Percentiles rank a stretch among this genome's conserved stretches.
Conservation (phyloP, 2,329 filamentous ascomycete species). For the Xylariales sp. region DNA sequence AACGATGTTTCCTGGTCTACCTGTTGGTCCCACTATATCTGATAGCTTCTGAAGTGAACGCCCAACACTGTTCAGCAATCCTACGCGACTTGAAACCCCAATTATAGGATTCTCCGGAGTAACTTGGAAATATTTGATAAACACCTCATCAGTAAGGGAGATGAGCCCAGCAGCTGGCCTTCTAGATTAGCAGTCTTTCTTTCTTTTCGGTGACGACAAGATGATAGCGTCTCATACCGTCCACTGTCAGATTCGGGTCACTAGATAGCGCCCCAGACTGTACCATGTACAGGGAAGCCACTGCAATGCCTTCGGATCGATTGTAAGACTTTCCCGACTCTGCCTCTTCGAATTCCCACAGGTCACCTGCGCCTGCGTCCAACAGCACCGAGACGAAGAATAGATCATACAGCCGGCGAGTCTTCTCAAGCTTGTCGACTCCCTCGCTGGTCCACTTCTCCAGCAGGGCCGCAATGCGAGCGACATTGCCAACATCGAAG, state of each 20-base stretch:
- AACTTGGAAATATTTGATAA: slow-evolving; percentile 39
- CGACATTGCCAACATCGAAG: slow-evolving; percentile 52
- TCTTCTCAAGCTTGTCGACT: slow-evolving; percentile 40
- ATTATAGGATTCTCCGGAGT: slow-evolving; percentile 38
- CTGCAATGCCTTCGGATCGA: slow-evolving; percentile 83
- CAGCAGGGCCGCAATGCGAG: slow-evolving; percentile 41
- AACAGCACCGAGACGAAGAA: slow-evolving; percentile 58
- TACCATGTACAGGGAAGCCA: slow-evolving; percentile 59
- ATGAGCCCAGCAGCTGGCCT: no score
- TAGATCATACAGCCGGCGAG: slow-evolving; percentile 53
- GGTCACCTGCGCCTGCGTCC: slow-evolving; percentile 49
- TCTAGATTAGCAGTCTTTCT: no score
- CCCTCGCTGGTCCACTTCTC: slow-evolving; percentile 34
- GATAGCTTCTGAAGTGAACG: slow-evolving; percentile 31
- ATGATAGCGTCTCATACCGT: background rate
- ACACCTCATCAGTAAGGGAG: slow-evolving; percentile 24
- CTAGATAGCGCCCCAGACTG: background rate
- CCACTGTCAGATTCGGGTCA: slow-evolving; percentile 1
- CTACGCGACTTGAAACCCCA: slow-evolving; percentile 36
- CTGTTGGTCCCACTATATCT: slow-evolving; percentile 34
- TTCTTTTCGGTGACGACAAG: no score
- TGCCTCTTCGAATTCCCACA: slow-evolving; percentile 41
- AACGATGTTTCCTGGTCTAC: slow-evolving; percentile 43
- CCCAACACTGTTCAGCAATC: slow-evolving; percentile 36
- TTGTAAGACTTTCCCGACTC: slow-evolving; percentile 80